Evolutionary conservation across 345 rosid genomes (phyloP), one percentile per base, ranked within the genome.

Genomic region (Euphorbia peplus): DNA sequence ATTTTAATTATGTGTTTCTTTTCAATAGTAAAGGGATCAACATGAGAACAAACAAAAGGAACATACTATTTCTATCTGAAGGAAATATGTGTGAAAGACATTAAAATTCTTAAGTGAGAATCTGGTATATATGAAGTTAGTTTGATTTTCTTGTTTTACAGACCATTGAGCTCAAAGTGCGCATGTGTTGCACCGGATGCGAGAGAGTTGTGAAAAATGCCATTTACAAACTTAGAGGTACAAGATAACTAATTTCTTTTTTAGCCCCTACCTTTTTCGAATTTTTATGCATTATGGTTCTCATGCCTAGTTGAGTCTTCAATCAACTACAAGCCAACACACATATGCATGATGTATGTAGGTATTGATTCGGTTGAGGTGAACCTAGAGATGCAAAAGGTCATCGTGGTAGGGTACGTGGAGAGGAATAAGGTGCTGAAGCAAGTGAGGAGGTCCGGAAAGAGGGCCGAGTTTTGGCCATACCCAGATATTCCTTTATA

Each of bases 181-280:
- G 96, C 77, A 93, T 93, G 97, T 93, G 98, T 78, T 93, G 98
- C 86, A 81, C 76, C 32, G 98, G 98, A 18, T 93, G 98, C 70
- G 98, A 89, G 70, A 81, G 95, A 74, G 89, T 93, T 19, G 97
- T 93, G 51, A 93, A 82, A 68, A 88, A 85, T 65, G 88, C 98
- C 67, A 83, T 93, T 75, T 73, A 76, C 82, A 93, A 93, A 70
- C 96, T 93, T 56, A 86, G 85, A 83, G 97, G 98, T 90, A 63
- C n/a, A 16, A 58, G 28, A 5, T 29, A 21, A 44, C 14, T 44
- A 12, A 12, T 53, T 19, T 56, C 1, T 56, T 10, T 32, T 32
- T 32, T 52, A 1, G 12, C 25, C 25, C 24, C 21, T 1, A 53
- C 25, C 13, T 55, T 15, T 12, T 24, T 55, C 37, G 37, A 52